Evolutionary conservation across 139 green algal species (phyloP).

Genomic region (Microglena sp.): DNA sequence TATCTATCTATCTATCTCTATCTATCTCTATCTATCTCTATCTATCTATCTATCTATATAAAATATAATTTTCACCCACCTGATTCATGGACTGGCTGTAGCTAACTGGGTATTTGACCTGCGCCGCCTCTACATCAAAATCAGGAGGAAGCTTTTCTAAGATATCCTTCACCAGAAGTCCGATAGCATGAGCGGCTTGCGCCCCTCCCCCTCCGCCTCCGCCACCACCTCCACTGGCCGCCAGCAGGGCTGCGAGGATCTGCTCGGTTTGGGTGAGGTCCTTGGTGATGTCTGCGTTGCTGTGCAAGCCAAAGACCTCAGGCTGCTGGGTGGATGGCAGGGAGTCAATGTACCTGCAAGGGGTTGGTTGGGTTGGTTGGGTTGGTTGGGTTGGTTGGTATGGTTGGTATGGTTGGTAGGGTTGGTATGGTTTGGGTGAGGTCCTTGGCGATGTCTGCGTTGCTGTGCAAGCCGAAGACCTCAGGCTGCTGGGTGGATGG

Average conservation of each 20-base stretch:
- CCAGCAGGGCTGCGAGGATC: constrained; percentile 1
- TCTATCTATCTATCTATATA: too few relatives aligned
- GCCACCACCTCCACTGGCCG: constrained; percentile 4
- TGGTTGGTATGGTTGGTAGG: too few relatives aligned
- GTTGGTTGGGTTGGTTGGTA: too few relatives aligned
- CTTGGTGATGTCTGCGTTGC: constrained; percentile 57
- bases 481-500: too few relatives aligned
- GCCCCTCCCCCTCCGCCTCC: constrained; percentile 12
- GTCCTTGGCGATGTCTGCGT: constrained; percentile 61
- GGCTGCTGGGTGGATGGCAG: constrained; percentile 24
- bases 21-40: too few relatives aligned
- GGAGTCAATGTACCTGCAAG: constrained; percentile 24
- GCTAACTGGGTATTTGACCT: constrained; percentile 33
- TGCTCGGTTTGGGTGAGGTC: constrained; percentile 16
- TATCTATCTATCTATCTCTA: too few relatives aligned
- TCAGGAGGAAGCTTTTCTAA: constrained; percentile 35
- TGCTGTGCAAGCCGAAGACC: constrained; percentile 54
- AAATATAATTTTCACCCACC: too few relatives aligned
- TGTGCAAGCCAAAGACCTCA: constrained; percentile 55
- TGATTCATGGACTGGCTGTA: constrained; percentile 62
- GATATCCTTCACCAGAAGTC: constrained; percentile 28
- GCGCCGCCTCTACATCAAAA: constrained; percentile 47
- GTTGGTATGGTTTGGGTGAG: too few relatives aligned
- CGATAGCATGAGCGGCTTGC: constrained; percentile 4
- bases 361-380: neutral